Base-by-base conservation (phyloP, 495 filamentous ascomycete species). In the Recurvomyces mirabilis region DNA sequence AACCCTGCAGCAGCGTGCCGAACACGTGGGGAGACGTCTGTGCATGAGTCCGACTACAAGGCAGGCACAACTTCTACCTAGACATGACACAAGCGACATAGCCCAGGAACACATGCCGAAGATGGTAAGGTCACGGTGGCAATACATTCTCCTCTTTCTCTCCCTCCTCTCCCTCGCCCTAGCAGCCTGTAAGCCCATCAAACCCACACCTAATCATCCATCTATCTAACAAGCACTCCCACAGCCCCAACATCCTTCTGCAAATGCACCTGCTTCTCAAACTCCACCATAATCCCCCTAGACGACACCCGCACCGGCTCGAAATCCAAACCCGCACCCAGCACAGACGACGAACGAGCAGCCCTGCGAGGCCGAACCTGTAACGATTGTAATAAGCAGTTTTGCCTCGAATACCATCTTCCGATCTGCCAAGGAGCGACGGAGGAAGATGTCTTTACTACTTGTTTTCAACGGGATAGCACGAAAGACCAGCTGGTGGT, bases 211-310 rank as follows among this genome's bases (percentile, higher is more conserved):
- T 14, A 15, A 25, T 12, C 5, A 12, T 19, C 11, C 13, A 30
- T 38, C 20, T 39, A 2, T 34, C 25, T 11, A 0, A 29, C 26
- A 6, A n/a, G 14, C 35, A 15, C 46, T 43, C 18, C 41, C 34
- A 7, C 34, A 67, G 64, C 61, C 10, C 67, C 85, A 14, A 82
- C 82, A 18, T 84, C 85, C 25, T 96, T 94, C 68, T 98, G 91
- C 78, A 98, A 95, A 81, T 98, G 91, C 65, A 93, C 82, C 44
- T 96, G 91, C 67, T 82, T 82, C 68, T 74, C 75, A 41, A 93
- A 95, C 67, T 84, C 77, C 68, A 93, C 83, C 44, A 87, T 96
- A 49, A 94, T 98, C 58, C 65, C 74, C 12, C 76, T 88, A 34
- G 68, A 75, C 54, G 65, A 43, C 48, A 55, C 53, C 43, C 43